Conservation (phyloP, 768 basidiomycete genomes). For the Mycena haematopus region DNA sequence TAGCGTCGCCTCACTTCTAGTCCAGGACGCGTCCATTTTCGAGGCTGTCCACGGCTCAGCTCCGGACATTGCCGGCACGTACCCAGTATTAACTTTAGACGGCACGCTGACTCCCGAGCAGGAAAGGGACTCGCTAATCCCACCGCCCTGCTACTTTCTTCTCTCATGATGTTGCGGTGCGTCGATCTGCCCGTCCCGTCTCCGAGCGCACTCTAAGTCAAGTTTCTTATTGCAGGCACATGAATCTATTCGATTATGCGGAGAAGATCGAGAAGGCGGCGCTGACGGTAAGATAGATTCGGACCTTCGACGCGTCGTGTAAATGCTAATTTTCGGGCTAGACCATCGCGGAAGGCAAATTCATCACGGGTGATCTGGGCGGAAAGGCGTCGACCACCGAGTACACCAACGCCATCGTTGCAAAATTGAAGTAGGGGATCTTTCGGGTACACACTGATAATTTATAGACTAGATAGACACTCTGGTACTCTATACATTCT, state of each 20-base stretch:
- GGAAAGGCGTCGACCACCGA: constrained; percentile 90
- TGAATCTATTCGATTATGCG: constrained; percentile 86
- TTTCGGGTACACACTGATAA: constrained; percentile 28
- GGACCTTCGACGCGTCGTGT: constrained; percentile 2
- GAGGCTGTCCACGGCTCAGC: constrained; percentile 99
- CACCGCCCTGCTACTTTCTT: constrained; percentile 95
- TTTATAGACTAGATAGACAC: constrained; percentile 33
- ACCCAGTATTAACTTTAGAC: constrained; percentile 20
- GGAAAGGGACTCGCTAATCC: constrained; percentile 96
- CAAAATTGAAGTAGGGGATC: constrained; percentile 54
- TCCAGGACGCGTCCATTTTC: constrained; percentile 95
- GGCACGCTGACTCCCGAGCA: constrained; percentile 32
- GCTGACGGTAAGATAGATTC: constrained; percentile 70
- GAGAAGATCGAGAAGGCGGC: constrained; percentile 91
- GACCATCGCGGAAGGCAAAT: constrained; percentile 97
- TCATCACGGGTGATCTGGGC: constrained; percentile 94
- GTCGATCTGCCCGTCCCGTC: constrained; percentile 35
- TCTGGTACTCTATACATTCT: constrained; percentile 18
- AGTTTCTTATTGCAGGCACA: constrained; percentile 75
- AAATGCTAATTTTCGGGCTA: constrained; percentile 38
- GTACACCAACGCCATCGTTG: constrained; percentile 88
- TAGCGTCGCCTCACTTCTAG: constrained; percentile 27
- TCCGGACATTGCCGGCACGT: constrained; percentile 94
- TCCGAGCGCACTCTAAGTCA: constrained; percentile 27
- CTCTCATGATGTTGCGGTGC: constrained; percentile 97